Base-by-base conservation (phyloP, 441 rosid genomes). In the Pelargonium citronellum region DNA sequence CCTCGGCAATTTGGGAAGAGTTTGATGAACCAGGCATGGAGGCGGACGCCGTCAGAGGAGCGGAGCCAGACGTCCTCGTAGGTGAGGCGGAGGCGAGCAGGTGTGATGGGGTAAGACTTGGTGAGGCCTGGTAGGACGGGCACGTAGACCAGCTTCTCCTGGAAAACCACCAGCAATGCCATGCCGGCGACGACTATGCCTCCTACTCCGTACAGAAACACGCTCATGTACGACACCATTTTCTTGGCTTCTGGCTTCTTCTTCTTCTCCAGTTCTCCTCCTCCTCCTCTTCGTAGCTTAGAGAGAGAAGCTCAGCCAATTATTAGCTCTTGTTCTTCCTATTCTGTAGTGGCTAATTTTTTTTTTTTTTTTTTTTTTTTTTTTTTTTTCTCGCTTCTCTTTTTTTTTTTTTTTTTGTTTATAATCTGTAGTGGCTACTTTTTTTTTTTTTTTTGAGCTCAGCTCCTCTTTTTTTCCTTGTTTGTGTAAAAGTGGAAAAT, bases 1-100 rank as follows among this genome's bases (percentile, higher is more conserved):
- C 99, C 99, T 84, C 83, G 89, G 83, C 91, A 85, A 0, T 89
- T 85, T 44, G 99, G 92, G 67, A 86, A 79, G 81, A 89, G 82
- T 79, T 87, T 95, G 85, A 95, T 90, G 86, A 95, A 91, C 99
- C 99, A 95, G 69, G 97, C 80, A 73, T 95, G 97, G 67, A 95
- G 99, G 34, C 87, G 90, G 69, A 89, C 83, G 49, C 96, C 97
- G 65, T 95, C 99, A 39, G 94, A 83, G 77, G 97, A 87, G 83
- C 77, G 80, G 77, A 95, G 96, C 99, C 99, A 95, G 63, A 95
- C 91, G 71, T 95, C 97, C 73, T 95, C 96, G 80, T 89, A 95
- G 53, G 49, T 1, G 71, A 95, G 96, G 22, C 84, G 87, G 74
- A 91, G 88, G 69, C 97, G 91, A 60, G 91, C 74, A 1, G 97